Evolutionary conservation across 2,329 filamentous ascomycete genomes (phyloP).

Genomic region (Aspergillus texensis): DNA sequence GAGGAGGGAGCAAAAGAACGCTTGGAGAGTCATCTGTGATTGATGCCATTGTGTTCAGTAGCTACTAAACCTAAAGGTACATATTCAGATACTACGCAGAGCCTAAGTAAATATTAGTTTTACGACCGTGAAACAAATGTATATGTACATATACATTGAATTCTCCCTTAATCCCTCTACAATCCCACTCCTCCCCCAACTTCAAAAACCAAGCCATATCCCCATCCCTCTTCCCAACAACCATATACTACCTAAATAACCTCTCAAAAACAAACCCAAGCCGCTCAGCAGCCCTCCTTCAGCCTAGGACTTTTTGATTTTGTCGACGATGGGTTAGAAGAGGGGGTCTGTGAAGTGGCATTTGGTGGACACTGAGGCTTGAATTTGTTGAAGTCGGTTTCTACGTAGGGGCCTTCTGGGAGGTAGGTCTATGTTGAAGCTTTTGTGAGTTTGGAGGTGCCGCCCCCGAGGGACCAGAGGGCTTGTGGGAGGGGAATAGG

Average conservation of each 20-base stretch:
- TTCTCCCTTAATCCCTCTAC: constrained; percentile 12
- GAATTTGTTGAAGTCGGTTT: neutral
- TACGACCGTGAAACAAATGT: too few species aligned
- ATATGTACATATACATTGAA: too few species aligned
- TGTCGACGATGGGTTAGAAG: neutral
- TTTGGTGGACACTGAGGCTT: neutral
- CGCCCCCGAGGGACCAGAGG: neutral
- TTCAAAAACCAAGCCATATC: constrained; percentile 66
- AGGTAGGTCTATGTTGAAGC: neutral
- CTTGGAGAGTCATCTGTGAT: too few species aligned
- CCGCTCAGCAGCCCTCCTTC: constrained; percentile 55
- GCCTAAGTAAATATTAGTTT: too few species aligned
- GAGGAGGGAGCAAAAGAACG: too few species aligned
- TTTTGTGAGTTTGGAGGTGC: neutral
- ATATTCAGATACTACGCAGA: too few species aligned
- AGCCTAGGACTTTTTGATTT: neutral
- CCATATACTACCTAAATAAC: constrained; percentile 63
- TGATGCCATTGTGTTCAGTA: too few species aligned
- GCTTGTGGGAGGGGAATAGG: neutral
- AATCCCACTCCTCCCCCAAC: constrained; percentile 62
- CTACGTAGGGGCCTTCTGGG: neutral
- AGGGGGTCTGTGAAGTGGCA: neutral
- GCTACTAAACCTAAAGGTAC: too few species aligned
- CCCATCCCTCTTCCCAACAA: constrained; percentile 56
- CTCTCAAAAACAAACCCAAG: constrained; percentile 65